phyloP scores from a whole-genome alignment of 306 rosid genomes.

The Vigna hirtella region DNA sequence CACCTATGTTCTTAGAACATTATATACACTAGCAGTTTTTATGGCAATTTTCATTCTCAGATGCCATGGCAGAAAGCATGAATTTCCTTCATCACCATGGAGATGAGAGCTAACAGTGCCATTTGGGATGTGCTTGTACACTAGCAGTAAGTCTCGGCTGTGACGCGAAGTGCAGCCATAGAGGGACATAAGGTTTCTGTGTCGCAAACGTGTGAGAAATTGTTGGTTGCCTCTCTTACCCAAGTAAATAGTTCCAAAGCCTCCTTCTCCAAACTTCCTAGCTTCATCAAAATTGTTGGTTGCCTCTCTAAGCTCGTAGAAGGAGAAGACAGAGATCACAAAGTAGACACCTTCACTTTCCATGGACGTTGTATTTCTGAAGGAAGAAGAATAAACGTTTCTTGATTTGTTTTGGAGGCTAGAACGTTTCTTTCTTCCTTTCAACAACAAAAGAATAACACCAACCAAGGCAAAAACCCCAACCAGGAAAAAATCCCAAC shows the following conservation, averaged over 20 bases:
- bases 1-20: too few species aligned
- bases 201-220: constrained; percentile 63
- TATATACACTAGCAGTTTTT: constrained; percentile 56
- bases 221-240: too few species aligned
- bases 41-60: constrained; percentile 65
- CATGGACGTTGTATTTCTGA: background rate
- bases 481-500: background rate
- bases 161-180: constrained; percentile 72
- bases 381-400: background rate
- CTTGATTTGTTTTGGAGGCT: constrained; percentile 15
- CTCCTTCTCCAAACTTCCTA: constrained; percentile 62
- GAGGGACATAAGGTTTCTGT: constrained; percentile 62
- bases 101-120: constrained; percentile 71
- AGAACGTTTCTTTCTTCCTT: background rate
- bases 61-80: constrained; percentile 51
- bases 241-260: constrained; percentile 50
- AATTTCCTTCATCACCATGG: constrained; percentile 46
- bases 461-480: background rate
- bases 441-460: background rate
- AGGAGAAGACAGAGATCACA: constrained; percentile 47
- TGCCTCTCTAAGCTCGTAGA: constrained; percentile 53
- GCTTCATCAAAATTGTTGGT: constrained; percentile 62
- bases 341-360: constrained; percentile 38
- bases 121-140: constrained; percentile 65
- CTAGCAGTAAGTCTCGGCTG: constrained; percentile 63